Evolutionary conservation across 2,329 filamentous ascomycete genomes (phyloP), one percentile per base, ranked within the genome.

Genomic region (Plenodomus tracheiphilus): DNA sequence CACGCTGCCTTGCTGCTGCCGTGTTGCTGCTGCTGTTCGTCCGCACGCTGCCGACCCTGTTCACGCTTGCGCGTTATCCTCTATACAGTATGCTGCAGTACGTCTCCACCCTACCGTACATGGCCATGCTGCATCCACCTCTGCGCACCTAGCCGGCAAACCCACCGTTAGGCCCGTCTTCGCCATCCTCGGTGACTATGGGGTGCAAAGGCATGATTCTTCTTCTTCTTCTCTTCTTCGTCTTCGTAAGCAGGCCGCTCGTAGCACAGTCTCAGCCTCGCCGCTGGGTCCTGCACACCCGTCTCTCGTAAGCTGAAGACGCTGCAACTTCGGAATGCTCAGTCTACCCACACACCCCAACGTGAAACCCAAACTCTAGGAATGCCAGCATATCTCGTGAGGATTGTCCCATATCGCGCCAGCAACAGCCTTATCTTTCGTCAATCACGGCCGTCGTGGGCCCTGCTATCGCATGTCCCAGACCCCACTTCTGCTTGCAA

Each of bases 201-300:
- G 46, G 52, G 51, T 56, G 47, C 54, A 40, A 49, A 57, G 50
- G 47, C 45, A 60, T 54, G 43, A n/a, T n/a, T n/a, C n/a, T n/a
- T n/a, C n/a, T n/a, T n/a, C n/a, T n/a, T n/a, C 49, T 56, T 19
- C 28, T 38, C 19, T 37, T 32, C 28, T 8, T 10, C 28, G 11
- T 15, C 13, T 15, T 32, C 8, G 28, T 21, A 36, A 21, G 51
- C 59, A 65, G 56, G 65, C 58, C n/a, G 44, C 49, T 53, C 52
- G 35, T 37, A 37, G 4, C 35, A 37, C 35, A 51, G 54, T 56
- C 57, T 63, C 53, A 64, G 62, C 66, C 66, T 62, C 69, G 68
- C 62, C 64, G 54, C 54, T 54, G 53, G 32, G 16, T 18, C 11
- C 19, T 32, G 41, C 47, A 39, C 40, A 36, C 45, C 51, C 46